Conservation (phyloP, 768 basidiomycete species). For the Leccinum barrowsii region DNA sequence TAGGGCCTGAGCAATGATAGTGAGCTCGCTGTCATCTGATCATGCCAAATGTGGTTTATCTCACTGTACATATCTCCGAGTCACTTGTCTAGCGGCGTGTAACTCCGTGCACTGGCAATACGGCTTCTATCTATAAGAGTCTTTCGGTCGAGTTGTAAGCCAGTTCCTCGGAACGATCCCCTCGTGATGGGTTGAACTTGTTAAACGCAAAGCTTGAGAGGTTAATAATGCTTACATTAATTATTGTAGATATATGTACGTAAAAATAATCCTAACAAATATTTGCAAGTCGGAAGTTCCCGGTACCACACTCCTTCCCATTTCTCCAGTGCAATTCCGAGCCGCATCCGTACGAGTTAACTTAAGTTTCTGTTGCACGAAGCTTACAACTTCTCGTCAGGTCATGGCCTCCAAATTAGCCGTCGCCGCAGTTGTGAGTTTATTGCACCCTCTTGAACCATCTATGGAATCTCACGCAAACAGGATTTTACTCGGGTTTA, state of each 20-base stretch:
- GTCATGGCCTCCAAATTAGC: slow-evolving; percentile 72
- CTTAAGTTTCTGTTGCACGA: background rate
- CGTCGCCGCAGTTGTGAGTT: slow-evolving; percentile 58
- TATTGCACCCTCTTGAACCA: background rate
- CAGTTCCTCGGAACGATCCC: background rate
- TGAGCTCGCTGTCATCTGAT: slow-evolving; percentile 3
- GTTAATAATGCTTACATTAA: background rate
- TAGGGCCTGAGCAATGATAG: background rate
- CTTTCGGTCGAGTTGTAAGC: background rate
- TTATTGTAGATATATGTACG: background rate
- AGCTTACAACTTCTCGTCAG: slow-evolving; percentile 11
- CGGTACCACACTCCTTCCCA: slow-evolving; percentile 16
- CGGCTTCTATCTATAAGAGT: background rate
- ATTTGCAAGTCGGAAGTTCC: slow-evolving; percentile 24
- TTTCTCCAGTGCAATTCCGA: slow-evolving; percentile 14
- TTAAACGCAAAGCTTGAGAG: background rate
- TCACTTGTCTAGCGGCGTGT: no score
- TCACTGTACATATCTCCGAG: background rate
- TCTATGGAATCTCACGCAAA: slow-evolving; percentile 8
- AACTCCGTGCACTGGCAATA: background rate
- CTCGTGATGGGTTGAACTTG: background rate
- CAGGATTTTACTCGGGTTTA: slow-evolving; percentile 87
- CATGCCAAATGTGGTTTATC: background rate
- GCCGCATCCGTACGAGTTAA: slow-evolving; percentile 15
- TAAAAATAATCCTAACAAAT: slow-evolving; percentile 11